These are phyloP conservation scores for Saccharomyces paradoxus DNA, from an alignment of 805 yeast species.

Conservation along the genomic window DNA sequence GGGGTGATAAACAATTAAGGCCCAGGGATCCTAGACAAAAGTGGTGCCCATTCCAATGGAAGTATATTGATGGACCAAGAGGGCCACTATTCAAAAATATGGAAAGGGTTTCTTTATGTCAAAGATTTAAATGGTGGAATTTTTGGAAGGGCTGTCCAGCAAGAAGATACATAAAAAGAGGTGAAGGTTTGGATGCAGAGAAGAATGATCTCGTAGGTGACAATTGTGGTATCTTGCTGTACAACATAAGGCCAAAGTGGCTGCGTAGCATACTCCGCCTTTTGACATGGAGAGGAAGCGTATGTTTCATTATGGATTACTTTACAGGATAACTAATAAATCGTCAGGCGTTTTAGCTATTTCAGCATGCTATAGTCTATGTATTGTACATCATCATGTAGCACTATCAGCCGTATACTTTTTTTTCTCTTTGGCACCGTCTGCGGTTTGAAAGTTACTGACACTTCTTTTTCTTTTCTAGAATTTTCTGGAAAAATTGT, in stretches of 20 bases:
- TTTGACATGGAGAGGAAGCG: slow-evolving; percentile 55
- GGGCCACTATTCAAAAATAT: slow-evolving; percentile 84
- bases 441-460: neutral
- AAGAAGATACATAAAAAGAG: slow-evolving; percentile 64
- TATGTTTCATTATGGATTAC: slow-evolving; percentile 46
- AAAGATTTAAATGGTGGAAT: slow-evolving; percentile 89
- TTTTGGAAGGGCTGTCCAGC: slow-evolving; percentile 76
- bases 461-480: neutral
- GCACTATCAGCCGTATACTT: neutral
- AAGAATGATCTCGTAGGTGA: slow-evolving; percentile 59
- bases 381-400: neutral
- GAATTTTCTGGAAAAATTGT: neutral
- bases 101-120: slow-evolving; percentile 64
- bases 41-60: slow-evolving; percentile 85
- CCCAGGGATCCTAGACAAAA: slow-evolving; percentile 70
- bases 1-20: slow-evolving; percentile 79
- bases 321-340: slow-evolving; percentile 27
- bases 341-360: neutral
- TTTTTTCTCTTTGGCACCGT: neutral
- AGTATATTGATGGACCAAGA: slow-evolving; percentile 83
- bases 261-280: slow-evolving; percentile 41
- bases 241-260: slow-evolving; percentile 45
- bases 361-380: neutral
- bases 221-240: slow-evolving; percentile 62
- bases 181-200: slow-evolving; percentile 68